Conservation (phyloP, 169 alveolate species). For the Eimeria maxima region DNA sequence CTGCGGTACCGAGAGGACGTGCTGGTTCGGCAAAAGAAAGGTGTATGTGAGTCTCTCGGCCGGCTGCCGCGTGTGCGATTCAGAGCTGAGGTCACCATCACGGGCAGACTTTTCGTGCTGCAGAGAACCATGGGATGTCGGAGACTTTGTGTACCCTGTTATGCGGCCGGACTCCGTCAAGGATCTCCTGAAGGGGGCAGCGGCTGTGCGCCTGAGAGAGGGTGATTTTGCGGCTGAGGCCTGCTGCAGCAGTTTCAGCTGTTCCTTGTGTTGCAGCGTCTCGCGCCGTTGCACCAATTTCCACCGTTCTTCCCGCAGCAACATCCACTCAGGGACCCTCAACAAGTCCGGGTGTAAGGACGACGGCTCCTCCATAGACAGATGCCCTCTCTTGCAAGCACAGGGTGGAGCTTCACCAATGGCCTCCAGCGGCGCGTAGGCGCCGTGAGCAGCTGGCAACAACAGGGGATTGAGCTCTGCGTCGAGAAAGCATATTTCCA, state of each 20-base stretch:
- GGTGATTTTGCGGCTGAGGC: constrained; percentile 27
- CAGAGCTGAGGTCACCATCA: not conserved
- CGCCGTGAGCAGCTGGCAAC: constrained; percentile 84
- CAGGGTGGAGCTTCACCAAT: constrained; percentile 19
- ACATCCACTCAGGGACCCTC: constrained; percentile 67
- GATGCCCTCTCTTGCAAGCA: not conserved
- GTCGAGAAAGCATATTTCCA: constrained; percentile 90
- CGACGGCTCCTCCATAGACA: constrained; percentile 14
- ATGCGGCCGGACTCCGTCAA: not conserved
- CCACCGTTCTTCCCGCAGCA: constrained; percentile 67
- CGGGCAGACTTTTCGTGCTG: not conserved
- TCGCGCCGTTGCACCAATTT: constrained; percentile 37
- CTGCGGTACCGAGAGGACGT: constrained; percentile 81
- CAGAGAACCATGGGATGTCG: not conserved
- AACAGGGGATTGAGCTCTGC: constrained; percentile 85
- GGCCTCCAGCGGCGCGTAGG: constrained; percentile 55
- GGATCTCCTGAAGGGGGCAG: constrained; percentile 34
- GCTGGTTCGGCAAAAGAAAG: constrained; percentile 66
- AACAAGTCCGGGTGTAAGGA: constrained; percentile 72
- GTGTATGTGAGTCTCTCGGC: constrained; percentile 77
- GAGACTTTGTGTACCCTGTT: not conserved
- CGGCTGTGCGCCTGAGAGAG: not conserved
- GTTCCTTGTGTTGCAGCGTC: constrained; percentile 67
- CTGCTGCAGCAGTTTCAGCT: constrained; percentile 53
- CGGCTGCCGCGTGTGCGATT: not conserved